Evolutionary conservation across 2,329 filamentous ascomycete species (phyloP), one percentile per base, ranked within the genome.

Genomic region (Colletotrichum tropicicola): DNA sequence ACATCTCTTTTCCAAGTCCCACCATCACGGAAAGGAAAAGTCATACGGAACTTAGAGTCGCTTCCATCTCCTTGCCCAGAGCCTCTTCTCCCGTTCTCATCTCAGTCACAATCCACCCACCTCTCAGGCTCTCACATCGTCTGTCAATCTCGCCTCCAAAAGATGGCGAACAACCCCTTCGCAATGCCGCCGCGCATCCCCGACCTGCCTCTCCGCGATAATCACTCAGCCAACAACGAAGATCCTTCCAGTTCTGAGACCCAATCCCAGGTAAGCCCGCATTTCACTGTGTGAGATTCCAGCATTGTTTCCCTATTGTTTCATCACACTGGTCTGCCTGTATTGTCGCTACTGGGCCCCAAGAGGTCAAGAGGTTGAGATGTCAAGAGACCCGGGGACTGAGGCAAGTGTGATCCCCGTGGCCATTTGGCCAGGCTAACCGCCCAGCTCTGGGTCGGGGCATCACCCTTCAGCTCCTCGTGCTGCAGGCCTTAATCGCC

Each of bases 291-390:
- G 30, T 55, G 52, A n/a, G n/a, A n/a, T 61, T 41, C 41, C 51
- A 45, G 41, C 9, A 41, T 61, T 51, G 58, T 48, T 41, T 48
- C 56, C 1, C 58, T 61, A 41, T 23, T 21, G 13, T n/a, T n/a
- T n/a, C 54, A 23, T 32, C 51, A 28, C 41, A 39, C 58, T 51
- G 12, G 19, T 53, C 58, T 61, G 58, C 23, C 49, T 23, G 13
- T 61, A 41, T 61, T 56, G n/a, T n/a, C 25, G 21, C 25, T 61
- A 43, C 55, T 48, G 58, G 58, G 17, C 58, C 51, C 58, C 56
- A 56, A 48, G 49, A 53, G 27, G 41, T 32, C 43, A 23, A 39
- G 58, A 55, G 51, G n/a, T n/a, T n/a, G n/a, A n/a, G n/a, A 61
- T 47, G 58, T 61, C 51, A 41, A 43, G 58, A 61, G 58, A 32